Evolutionary conservation across 495 filamentous ascomycete species (phyloP), one percentile per base, ranked within the genome.

Genomic region (Talaromyces proteolyticus): DNA sequence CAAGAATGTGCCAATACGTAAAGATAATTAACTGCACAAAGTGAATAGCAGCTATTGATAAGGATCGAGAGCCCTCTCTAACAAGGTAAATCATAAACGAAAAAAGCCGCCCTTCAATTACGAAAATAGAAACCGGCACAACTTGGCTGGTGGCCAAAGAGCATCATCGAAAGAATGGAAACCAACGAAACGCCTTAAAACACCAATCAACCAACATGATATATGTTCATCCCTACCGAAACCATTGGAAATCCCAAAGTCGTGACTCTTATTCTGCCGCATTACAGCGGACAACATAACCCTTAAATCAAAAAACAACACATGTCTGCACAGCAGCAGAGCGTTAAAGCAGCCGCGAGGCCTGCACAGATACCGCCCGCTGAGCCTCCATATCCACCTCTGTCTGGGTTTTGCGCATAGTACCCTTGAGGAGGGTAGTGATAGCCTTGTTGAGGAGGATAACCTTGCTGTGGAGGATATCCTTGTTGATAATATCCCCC

Each of bases 261-360:
- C n/a, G n/a, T n/a, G n/a, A 1, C 29, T 34, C 29, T 34, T 34
- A 34, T 34, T 10, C 29, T 4, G 14, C 8, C 8, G 29, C 14
- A 34, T 8, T 34, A n/a, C n/a, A n/a, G n/a, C n/a, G n/a, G n/a
- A n/a, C n/a, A n/a, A n/a, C 43, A 44, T 23, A 17, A 14, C 12
- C 11, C 45, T 52, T 71, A 79, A 48, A 79, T 73, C 26, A 79
- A 4, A 11, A 19, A 49, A n/a, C 39, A 24, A 10, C 47, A 51
- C 42, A 77, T 69, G 64, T 79, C 76, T 66, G 78, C 70, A 54
- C 75, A 78, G 55, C 76, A 79, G 53, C 76, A 79, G 48, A 75
- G 76, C 8, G 75, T 75, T 37, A 77, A 25, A 14, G 67, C 72
- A 41, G 70, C 74, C 58, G 76, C 56, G 8, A 77, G 59, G 56